Conservation (phyloP, 2,329 filamentous ascomycete genomes). For the Westerdykella ornata region DNA sequence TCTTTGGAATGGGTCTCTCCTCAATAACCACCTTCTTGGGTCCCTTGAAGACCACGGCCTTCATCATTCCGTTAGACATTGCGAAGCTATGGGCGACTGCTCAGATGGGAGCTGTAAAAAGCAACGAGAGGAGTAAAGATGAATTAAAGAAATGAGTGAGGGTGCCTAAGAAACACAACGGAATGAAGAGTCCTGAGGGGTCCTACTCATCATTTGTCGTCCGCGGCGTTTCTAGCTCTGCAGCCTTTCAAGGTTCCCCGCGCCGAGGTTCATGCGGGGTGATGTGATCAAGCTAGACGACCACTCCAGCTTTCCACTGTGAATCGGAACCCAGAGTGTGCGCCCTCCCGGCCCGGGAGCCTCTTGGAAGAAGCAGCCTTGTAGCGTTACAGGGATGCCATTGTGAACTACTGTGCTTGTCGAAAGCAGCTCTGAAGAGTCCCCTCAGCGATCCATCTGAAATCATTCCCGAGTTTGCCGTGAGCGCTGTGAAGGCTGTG, state of each 20-base stretch:
- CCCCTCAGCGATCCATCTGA: too few relatives aligned
- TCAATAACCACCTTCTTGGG: constrained; percentile 69
- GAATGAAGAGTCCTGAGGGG: too few relatives aligned
- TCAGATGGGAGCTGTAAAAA: neutral
- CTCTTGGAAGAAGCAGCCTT: too few relatives aligned
- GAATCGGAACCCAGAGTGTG: too few relatives aligned
- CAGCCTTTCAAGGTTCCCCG: neutral
- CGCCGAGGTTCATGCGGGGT: neutral
- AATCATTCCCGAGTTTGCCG: too few relatives aligned
- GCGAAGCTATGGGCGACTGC: neutral
- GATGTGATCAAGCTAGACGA: neutral
- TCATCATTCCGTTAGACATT: constrained; percentile 53
- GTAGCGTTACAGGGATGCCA: too few relatives aligned
- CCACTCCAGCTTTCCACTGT: too few relatives aligned
- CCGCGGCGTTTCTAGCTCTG: neutral
- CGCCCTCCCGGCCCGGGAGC: too few relatives aligned
- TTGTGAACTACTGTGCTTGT: too few relatives aligned
- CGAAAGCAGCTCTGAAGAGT: too few relatives aligned
- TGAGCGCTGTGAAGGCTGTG: too few relatives aligned
- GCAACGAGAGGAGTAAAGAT: constrained; percentile 1
- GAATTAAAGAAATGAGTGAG: neutral
- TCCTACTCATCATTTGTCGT: neutral
- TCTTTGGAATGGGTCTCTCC: constrained; percentile 68
- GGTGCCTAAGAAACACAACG: too few relatives aligned
- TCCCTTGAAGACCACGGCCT: constrained; percentile 80